Conservation (phyloP, 164 flowering plant genomes). For the Piper betle region DNA sequence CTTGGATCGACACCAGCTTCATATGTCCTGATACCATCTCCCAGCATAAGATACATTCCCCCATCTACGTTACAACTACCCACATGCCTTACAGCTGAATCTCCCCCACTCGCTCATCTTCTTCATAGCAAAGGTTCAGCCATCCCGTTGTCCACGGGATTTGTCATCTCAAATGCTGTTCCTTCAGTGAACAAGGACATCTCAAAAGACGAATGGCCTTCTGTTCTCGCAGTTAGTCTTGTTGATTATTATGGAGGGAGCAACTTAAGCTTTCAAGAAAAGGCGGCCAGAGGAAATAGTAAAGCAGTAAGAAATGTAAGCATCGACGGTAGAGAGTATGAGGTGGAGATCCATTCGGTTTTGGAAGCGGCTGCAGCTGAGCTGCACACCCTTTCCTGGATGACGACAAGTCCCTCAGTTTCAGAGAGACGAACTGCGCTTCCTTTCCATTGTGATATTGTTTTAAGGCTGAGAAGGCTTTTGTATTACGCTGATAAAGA, state of each 20-base stretch:
- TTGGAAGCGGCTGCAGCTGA: constrained; percentile 76
- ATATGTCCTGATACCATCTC: constrained; percentile 71
- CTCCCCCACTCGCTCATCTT: constrained; percentile 97
- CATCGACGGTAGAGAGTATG: constrained; percentile 42
- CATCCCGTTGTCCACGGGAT: constrained; percentile 81
- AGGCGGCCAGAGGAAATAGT: constrained; percentile 23
- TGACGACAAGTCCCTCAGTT: constrained; percentile 88
- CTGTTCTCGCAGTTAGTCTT: constrained; percentile 66
- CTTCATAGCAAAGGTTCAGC: constrained; percentile 95
- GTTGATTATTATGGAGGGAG: constrained; percentile 74
- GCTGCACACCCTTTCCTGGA: constrained; percentile 95
- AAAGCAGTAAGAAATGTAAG: constrained; percentile 37
- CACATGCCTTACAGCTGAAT: constrained; percentile 83
- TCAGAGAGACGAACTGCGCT: constrained; percentile 74
- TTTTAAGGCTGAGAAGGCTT: constrained; percentile 75
- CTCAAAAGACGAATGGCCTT: constrained; percentile 79
- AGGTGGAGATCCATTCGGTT: constrained; percentile 51
- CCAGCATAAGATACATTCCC: constrained; percentile 81
- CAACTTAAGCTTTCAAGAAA: constrained; percentile 37
- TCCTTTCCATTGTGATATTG: constrained; percentile 94
- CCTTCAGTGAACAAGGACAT: constrained; percentile 60
- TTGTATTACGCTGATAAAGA: constrained; percentile 85
- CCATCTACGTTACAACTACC: constrained; percentile 85
- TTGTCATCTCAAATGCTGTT: constrained; percentile 82
- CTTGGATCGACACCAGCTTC: constrained; percentile 71